Percentiles rank a stretch among this genome's conserved stretches.
Conservation (phyloP, 768 basidiomycete species). For the Rhodotorula paludigena region DNA sequence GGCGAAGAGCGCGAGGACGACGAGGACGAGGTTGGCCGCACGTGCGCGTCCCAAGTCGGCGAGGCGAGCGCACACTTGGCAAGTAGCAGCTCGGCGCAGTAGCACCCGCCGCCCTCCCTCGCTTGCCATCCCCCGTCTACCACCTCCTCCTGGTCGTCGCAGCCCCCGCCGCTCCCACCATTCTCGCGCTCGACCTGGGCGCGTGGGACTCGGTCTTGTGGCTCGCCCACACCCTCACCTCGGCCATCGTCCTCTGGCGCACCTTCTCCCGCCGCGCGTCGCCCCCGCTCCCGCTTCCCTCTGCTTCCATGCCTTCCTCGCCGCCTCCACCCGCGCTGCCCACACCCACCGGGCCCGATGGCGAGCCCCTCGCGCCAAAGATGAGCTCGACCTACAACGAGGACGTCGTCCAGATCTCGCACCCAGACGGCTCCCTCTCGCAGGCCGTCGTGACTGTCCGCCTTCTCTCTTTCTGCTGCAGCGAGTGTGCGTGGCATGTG, state of each 20-base stretch:
- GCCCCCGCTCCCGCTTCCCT: neutral
- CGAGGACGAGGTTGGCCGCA: no score
- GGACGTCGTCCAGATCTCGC: constrained; percentile 16
- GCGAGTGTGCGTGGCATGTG: no score
- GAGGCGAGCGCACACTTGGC: no score
- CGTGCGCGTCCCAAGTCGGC: no score
- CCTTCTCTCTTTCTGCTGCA: neutral
- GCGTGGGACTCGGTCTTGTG: constrained; percentile 8
- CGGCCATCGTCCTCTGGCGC: constrained; percentile 8
- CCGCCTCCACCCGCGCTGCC: neutral
- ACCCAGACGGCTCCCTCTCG: neutral
- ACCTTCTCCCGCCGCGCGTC: neutral
- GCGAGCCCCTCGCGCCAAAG: neutral
- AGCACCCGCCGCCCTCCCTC: no score
- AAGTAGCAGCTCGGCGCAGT: no score
- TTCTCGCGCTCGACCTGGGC: neutral
- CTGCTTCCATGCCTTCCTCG: neutral
- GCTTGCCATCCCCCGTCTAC: neutral
- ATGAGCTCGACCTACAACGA: constrained; percentile 19
- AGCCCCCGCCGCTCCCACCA: no score
- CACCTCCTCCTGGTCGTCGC: neutral
- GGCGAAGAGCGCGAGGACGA: neutral
- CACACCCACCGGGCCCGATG: neutral
- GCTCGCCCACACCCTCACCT: constrained; percentile 16
- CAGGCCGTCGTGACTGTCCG: constrained; percentile 30